Evolutionary conservation across 2,329 filamentous ascomycete genomes (phyloP), one percentile per base, ranked within the genome.

Genomic region (Nothophaeocryptopus gaeumannii): DNA sequence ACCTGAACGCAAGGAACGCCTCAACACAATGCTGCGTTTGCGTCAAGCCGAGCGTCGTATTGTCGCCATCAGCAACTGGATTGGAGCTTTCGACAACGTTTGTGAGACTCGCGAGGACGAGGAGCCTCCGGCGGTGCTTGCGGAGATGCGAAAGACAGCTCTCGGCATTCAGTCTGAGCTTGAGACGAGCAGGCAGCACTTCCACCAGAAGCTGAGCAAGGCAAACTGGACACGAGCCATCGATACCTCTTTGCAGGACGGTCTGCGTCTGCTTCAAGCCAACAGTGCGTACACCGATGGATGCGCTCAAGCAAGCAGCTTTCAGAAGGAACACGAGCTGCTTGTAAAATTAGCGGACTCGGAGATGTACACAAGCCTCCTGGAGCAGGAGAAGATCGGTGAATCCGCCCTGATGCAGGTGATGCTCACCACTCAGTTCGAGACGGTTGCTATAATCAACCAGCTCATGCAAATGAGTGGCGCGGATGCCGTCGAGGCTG

Each of bases 351-450:
- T 85, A 60, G 91, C 90, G 40, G 87, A 88, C 59, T 81, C 88
- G 34, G 93, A 97, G 54, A 81, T 86, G 1, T 81, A 92, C 56
- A 74, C 80, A 10, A 84, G 89, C 45, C 81, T 96, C 14, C 70
- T 90, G 9, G 90, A 97, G 47, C 84, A 93, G 62, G 91, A 97
- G 55, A 92, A 86, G 71, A 78, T 80, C 20, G 86, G 85, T 10
- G 90, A 96, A 65, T 82, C 85, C 14, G 82, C 81, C 13, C 82
- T 88, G 58, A 78, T 96, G 63, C 91, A 96, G 69, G 81, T 88
- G 42, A 78, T 99, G 47, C 80, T 97, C 9, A 85, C 87, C 45
- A 89, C 92, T 10, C 92, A 97, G 63, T 95, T 99, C 60, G 91
- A 96, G 63, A 92, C 91, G 2, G 81, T 97, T 53, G 78, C 88